Base-by-base conservation (phyloP, 2,329 filamentous ascomycete species). In the Exophiala calicioides region DNA sequence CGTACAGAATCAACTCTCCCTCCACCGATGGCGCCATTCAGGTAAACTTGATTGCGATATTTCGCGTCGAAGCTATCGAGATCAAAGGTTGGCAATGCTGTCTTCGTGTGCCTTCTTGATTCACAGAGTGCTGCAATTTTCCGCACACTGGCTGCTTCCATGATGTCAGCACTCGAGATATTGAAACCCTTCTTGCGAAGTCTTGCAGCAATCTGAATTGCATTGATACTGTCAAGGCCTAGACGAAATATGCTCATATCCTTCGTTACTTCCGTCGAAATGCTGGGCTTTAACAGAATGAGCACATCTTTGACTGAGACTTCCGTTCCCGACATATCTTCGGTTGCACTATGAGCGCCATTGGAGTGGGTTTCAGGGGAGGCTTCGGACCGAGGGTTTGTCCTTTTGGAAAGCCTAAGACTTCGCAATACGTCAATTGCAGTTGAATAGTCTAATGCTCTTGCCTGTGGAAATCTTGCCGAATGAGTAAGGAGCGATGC, bases 221-320 rank as follows among this genome's bases (percentile, higher is more conserved):
- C 87, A 50, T 86, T 90, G 60, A 97, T 93, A 62, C 90, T 96
- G 66, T 96, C 90, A 3, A 96, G 71, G 0, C 91, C 91, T n/a
- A 95, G 78, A 47, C 86, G 82, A 59, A 91, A 95, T 37, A 97
- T 88, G 0, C 87, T 89, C 0, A 82, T 88, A 7, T 77, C 20
- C 36, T 40, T 55, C 42, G 19, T 44, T 9, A 55, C 37, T 5
- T 18, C 29, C 2, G 19, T 10, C 10, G 27, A 32, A 12, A 32
- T 4, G 12, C 35, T 44, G 8, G 44, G 40, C 32, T 51, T 50
- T 16, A 56, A 35, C 26, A 44, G 32, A 7, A 35, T 35, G 18
- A 55, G 44, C n/a, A 50, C 40, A 19, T 48, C 35, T 23, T 35
- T 38, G 16, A 51, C 32, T 7, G 43, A 15, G 6, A 2, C 9